A percentile compares a stretch with the other conserved stretches of the same genome.
These are phyloP conservation scores for Nepenthes gracilis DNA, from an alignment of 148 eudicot genomes.

Conservation along the genomic window DNA sequence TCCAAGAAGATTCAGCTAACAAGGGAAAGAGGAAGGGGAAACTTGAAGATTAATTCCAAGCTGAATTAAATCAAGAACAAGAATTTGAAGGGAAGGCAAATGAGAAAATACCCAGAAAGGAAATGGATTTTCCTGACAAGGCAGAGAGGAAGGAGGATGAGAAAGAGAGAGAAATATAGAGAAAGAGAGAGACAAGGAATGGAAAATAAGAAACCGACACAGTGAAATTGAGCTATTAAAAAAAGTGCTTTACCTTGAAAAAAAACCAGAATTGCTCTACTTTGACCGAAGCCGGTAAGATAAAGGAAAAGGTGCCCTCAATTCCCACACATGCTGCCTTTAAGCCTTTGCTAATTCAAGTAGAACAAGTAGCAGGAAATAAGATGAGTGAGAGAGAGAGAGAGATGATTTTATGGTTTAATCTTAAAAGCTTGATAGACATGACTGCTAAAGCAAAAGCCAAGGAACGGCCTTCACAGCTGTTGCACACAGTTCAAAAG, in stretches of 20 bases:
- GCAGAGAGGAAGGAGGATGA: not conserved
- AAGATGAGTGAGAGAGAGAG: too few relatives aligned
- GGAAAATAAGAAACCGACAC: not conserved
- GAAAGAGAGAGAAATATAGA: not conserved
- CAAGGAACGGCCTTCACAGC: too few relatives aligned
- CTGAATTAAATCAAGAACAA: too few relatives aligned
- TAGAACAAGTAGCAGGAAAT: too few relatives aligned
- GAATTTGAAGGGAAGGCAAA: not conserved
- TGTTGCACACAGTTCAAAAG: too few relatives aligned
- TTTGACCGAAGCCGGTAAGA: not conserved
- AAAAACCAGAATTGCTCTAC: not conserved
- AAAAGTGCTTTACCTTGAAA: not conserved
- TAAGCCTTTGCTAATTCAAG: not conserved
- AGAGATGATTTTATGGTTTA: too few relatives aligned
- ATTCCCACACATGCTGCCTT: too few relatives aligned
- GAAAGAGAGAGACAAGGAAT: not conserved
- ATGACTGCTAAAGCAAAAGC: too few relatives aligned
- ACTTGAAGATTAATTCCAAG: too few relatives aligned
- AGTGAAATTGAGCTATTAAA: not conserved
- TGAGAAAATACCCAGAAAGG: not conserved
- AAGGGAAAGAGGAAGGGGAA: too few relatives aligned
- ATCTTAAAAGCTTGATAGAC: too few relatives aligned
- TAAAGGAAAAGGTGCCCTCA: not conserved
- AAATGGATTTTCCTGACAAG: not conserved
- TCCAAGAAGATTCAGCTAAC: too few relatives aligned